Evolutionary conservation across 805 yeast species (phyloP).

Genomic region (Diddensiella santjacobensis): DNA sequence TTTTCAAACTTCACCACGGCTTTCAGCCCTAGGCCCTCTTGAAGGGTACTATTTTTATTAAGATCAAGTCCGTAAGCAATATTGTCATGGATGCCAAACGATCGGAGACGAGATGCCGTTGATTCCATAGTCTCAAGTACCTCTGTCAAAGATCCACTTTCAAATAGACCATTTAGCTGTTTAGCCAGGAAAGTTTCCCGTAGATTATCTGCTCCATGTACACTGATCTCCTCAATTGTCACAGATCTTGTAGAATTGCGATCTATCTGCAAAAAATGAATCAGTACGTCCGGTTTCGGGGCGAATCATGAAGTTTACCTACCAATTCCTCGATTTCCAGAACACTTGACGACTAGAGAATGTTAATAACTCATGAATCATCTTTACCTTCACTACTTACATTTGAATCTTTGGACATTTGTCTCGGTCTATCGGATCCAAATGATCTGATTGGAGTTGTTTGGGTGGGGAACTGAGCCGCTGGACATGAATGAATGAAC

Average conservation of each 20-base stretch:
- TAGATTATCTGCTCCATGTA: constrained; percentile 25
- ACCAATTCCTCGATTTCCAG: constrained; percentile 2
- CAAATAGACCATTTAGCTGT: constrained; percentile 29
- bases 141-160: constrained; percentile 23
- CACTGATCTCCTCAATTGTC: constrained; percentile 28
- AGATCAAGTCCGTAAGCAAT: constrained; percentile 13
- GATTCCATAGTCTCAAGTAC: constrained; percentile 24
- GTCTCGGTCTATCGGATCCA: no score
- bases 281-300: not conserved
- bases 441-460: constrained; percentile 14
- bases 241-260: constrained; percentile 29
- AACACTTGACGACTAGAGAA: not conserved
- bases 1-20: constrained; percentile 16
- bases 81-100: constrained; percentile 13
- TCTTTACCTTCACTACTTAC: constrained; percentile 1
- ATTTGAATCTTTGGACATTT: constrained; percentile 9
- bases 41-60: constrained; percentile 3
- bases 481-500: not conserved
- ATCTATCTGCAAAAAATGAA: constrained; percentile 16
- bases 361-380: not conserved
- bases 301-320: not conserved
- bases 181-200: constrained; percentile 27
- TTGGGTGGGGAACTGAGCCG: not conserved
- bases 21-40: constrained; percentile 13
- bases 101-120: constrained; percentile 17